Percentiles rank a stretch among this genome's conserved stretches.
phyloP scores from a whole-genome alignment of 805 yeast genomes.

The Wickerhamiella kazuoi region DNA sequence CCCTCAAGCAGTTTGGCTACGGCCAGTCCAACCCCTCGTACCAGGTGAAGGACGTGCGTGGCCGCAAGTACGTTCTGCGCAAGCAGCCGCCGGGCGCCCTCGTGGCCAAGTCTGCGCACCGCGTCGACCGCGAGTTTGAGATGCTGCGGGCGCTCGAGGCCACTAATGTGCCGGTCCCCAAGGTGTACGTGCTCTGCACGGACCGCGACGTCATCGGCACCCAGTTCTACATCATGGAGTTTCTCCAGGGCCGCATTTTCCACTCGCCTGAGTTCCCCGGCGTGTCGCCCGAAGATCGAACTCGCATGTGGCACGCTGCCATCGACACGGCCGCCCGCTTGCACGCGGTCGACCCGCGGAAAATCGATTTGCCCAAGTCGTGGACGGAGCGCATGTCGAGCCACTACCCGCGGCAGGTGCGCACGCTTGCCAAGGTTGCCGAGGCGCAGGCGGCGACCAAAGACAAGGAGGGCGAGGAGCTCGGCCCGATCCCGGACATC shows the following conservation, averaged over 20 bases:
- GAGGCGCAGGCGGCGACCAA: slow-evolving; percentile 21
- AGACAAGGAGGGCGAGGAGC: slow-evolving; percentile 16
- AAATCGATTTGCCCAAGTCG: slow-evolving; percentile 29
- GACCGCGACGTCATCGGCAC: slow-evolving; percentile 37
- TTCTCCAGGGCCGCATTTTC: slow-evolving; percentile 37
- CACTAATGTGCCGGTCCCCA: slow-evolving; percentile 36
- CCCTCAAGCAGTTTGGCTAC: slow-evolving; percentile 35
- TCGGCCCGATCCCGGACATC: slow-evolving; percentile 33
- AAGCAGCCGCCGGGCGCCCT: slow-evolving; percentile 37
- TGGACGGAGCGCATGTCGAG: slow-evolving; percentile 25
- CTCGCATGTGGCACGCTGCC: slow-evolving; percentile 30
- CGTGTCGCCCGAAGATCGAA: slow-evolving; percentile 17
- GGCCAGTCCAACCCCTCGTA: slow-evolving; percentile 55
- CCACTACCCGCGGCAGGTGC: slow-evolving; percentile 38
- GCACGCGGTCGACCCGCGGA: slow-evolving; percentile 31
- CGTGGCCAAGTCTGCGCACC: slow-evolving; percentile 40
- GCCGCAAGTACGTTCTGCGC: slow-evolving; percentile 31
- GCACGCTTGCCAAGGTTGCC: slow-evolving; percentile 29
- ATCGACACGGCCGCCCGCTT: slow-evolving; percentile 31
- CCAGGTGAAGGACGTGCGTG: slow-evolving; percentile 26
- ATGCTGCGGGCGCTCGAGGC: slow-evolving; percentile 26
- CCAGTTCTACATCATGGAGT: slow-evolving; percentile 45
- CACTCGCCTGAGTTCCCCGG: slow-evolving; percentile 34
- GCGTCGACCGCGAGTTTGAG: slow-evolving; percentile 43
- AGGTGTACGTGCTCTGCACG: slow-evolving; percentile 34